Percentiles rank a stretch among this genome's conserved stretches.
These are phyloP conservation scores for Rhodotorula glutinis DNA, from an alignment of 1,284 basidiomycete species.

Conservation along the genomic window DNA sequence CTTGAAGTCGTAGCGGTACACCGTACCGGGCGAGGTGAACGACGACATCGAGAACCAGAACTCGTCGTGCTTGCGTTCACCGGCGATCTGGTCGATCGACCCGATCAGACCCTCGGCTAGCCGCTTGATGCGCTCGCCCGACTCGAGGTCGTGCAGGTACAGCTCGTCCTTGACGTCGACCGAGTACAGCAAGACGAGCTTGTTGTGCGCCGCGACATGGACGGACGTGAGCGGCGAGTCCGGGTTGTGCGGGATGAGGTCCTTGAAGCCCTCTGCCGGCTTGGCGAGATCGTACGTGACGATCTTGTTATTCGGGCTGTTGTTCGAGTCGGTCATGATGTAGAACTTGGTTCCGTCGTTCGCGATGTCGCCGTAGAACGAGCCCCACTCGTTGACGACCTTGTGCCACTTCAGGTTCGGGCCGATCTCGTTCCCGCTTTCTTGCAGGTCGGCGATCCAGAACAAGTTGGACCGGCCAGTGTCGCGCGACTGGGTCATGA, in stretches of 20 bases:
- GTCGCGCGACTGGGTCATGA: constrained; percentile 60
- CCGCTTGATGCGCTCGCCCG: constrained; percentile 59
- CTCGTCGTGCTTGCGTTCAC: constrained; percentile 59
- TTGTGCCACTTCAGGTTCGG: constrained; percentile 43
- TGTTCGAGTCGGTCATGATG: constrained; percentile 60
- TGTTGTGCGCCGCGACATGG: constrained; percentile 58
- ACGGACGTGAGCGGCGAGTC: constrained; percentile 62
- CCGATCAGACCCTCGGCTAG: constrained; percentile 70
- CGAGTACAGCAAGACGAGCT: constrained; percentile 66
- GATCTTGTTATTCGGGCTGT: constrained; percentile 57
- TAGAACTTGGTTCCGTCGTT: constrained; percentile 67
- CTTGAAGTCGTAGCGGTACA: constrained; percentile 62
- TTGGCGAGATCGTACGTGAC: constrained; percentile 64
- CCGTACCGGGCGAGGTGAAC: constrained; percentile 70
- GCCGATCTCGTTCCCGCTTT: constrained; percentile 59
- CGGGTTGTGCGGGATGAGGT: constrained; percentile 67
- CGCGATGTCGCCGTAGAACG: constrained; percentile 55
- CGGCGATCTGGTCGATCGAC: constrained; percentile 57
- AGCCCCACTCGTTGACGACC: constrained; percentile 34
- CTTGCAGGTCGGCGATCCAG: constrained; percentile 66
- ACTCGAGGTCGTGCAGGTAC: constrained; percentile 63
- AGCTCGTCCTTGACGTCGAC: constrained; percentile 79
- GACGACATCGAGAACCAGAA: constrained; percentile 67
- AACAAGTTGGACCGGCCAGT: constrained; percentile 59
- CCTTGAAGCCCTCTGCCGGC: constrained; percentile 54